Evolutionary conservation across 352 stramenopile genomes (phyloP).

Genomic region (Globisporangium barbulae): DNA sequence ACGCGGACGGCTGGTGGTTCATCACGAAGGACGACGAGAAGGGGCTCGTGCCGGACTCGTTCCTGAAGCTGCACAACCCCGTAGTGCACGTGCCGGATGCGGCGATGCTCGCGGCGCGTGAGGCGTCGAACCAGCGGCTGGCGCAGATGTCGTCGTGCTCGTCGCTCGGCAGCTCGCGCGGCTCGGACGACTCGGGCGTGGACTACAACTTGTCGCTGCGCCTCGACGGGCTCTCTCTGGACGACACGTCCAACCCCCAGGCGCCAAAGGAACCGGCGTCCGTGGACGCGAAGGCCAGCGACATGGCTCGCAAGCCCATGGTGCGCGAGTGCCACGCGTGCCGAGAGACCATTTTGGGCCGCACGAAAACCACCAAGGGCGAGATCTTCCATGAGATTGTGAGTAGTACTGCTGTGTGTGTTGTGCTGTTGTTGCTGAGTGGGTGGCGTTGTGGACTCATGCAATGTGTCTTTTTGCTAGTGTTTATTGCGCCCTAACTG

Average conservation of each 20-base stretch:
- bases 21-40: constrained; percentile 75
- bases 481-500: constrained; percentile 75
- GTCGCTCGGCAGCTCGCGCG: constrained; percentile 22
- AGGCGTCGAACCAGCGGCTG: constrained; percentile 76
- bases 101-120: constrained; percentile 61
- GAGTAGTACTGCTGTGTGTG: constrained; percentile 9
- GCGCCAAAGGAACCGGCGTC: constrained; percentile 31
- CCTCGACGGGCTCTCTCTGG: constrained; percentile 28
- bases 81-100: constrained; percentile 45
- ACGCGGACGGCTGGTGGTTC: constrained; percentile 84
- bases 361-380: constrained; percentile 67
- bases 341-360: constrained; percentile 81
- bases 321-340: constrained; percentile 80
- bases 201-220: constrained; percentile 38
- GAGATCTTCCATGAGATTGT: constrained; percentile 87
- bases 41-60: constrained; percentile 74
- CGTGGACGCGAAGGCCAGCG: constrained; percentile 56
- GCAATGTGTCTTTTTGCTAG: constrained; percentile 16
- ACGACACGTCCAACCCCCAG: constrained; percentile 32
- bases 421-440: not conserved
- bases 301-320: constrained; percentile 56
- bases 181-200: constrained; percentile 20
- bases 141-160: constrained; percentile 41
- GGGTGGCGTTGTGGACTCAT: not conserved
- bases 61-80: constrained; percentile 66